Percentiles rank a stretch among this genome's conserved stretches.
These are phyloP conservation scores for Boletus reticuloceps DNA, from an alignment of 768 basidiomycete species.

Conservation along the genomic window DNA sequence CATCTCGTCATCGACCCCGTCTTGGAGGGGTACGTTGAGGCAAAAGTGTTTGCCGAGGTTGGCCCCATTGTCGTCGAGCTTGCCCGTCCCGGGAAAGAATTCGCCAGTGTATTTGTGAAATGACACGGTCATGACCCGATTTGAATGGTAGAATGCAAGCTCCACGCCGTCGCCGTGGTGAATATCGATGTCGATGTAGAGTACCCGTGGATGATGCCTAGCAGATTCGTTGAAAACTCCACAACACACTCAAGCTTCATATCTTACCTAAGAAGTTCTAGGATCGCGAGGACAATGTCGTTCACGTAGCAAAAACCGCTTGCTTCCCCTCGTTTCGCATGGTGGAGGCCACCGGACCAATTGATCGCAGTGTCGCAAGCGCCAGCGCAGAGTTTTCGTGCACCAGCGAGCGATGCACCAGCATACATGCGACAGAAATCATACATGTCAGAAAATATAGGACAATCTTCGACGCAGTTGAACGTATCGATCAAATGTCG, in stretches of 20 bases:
- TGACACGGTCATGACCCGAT: constrained; percentile 98
- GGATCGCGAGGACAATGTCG: constrained; percentile 91
- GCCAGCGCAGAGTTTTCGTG: constrained; percentile 80
- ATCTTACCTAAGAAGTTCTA: constrained; percentile 81
- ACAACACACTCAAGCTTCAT: background rate
- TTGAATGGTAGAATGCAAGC: constrained; percentile 95
- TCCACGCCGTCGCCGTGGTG: constrained; percentile 99
- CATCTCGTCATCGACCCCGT: constrained; percentile 97
- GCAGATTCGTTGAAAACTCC: background rate
- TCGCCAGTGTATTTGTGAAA: constrained; percentile 99
- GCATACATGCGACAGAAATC: constrained; percentile 94
- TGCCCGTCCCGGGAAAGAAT: constrained; percentile 98
- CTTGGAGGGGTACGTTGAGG: constrained; percentile 91
- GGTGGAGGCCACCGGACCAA: constrained; percentile 98
- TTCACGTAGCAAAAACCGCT: constrained; percentile 99
- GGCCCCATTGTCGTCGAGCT: constrained; percentile 87
- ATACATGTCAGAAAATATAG: constrained; percentile 92
- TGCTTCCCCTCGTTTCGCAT: constrained; percentile 96
- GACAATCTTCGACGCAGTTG: constrained; percentile 97
- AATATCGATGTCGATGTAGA: constrained; percentile 99
- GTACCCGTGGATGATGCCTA: constrained; percentile 89
- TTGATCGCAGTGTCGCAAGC: constrained; percentile 96
- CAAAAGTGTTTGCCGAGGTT: constrained; percentile 93
- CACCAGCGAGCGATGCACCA: constrained; percentile 88
- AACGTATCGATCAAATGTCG: constrained; percentile 77